These are phyloP conservation scores for Nannizzia gypsea DNA, from an alignment of 2,329 filamentous ascomycete species.

Conservation along the genomic window DNA sequence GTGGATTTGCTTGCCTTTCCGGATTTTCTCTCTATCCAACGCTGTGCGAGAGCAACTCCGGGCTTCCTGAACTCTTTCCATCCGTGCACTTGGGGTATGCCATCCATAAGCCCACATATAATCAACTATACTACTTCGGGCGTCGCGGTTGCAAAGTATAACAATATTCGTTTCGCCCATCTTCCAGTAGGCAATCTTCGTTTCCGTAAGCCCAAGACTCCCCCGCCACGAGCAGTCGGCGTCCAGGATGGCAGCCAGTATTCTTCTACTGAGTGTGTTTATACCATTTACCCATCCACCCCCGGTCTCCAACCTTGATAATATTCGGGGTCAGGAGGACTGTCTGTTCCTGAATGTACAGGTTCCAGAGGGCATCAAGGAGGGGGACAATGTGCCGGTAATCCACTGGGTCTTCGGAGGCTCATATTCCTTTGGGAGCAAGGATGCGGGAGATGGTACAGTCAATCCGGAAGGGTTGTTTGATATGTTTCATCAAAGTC, in stretches of 20 bases:
- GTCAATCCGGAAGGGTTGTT: slow-evolving; percentile 5
- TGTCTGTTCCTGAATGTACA: slow-evolving; percentile 12
- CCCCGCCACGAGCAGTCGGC: background rate
- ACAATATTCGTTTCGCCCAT: slow-evolving; percentile 13
- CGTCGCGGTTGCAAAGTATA: slow-evolving; percentile 7
- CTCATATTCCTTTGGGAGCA: slow-evolving; percentile 7
- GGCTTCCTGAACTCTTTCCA: background rate
- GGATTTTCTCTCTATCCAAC: too few relatives aligned
- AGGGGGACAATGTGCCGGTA: slow-evolving; percentile 8
- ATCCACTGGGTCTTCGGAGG: slow-evolving; percentile 11
- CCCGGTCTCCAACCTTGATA: slow-evolving; percentile 5
- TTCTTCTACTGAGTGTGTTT: slow-evolving; percentile 5
- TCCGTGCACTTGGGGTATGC: slow-evolving; percentile 4
- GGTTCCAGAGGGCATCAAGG: slow-evolving; percentile 8
- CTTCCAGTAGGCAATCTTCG: slow-evolving; percentile 6
- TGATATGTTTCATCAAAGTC: background rate
- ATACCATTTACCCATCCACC: background rate
- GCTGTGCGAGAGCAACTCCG: background rate
- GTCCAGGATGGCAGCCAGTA: slow-evolving; percentile 4
- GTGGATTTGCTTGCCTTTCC: background rate
- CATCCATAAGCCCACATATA: slow-evolving; percentile 2
- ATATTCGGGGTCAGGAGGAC: slow-evolving; percentile 10
- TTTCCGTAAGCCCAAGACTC: slow-evolving; percentile 5
- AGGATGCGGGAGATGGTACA: background rate
- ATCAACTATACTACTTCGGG: slow-evolving; percentile 2